Evolutionary conservation across 164 flowering plant genomes (phyloP).

Genomic region (Nelumbo lutea): DNA sequence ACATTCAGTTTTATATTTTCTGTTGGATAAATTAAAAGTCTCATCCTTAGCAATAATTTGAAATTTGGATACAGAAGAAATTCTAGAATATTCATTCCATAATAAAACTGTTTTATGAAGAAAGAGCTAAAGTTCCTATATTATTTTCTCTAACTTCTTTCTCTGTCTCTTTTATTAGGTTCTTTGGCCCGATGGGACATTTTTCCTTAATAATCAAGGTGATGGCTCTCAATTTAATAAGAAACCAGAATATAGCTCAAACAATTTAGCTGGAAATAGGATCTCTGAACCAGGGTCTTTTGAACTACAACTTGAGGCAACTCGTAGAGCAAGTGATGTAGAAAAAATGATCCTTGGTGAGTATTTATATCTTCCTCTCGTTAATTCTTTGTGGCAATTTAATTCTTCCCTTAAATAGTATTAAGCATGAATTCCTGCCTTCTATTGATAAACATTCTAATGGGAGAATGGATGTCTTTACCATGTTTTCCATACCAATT

Average conservation of each 20-base stretch:
- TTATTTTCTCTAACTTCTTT: not conserved
- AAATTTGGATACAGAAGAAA: not conserved
- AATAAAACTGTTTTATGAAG: not conserved
- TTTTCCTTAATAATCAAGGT: slow-evolving; percentile 43
- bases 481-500: not conserved
- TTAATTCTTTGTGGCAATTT: not conserved
- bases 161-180: slow-evolving; percentile 35
- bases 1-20: no score
- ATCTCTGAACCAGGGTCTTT: slow-evolving; percentile 49
- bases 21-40: no score
- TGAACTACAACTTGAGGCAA: slow-evolving; percentile 86
- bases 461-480: no score
- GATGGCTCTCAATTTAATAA: slow-evolving; percentile 17
- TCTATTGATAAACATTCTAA: no score
- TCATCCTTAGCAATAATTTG: no score
- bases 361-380: slow-evolving; percentile 12
- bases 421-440: no score
- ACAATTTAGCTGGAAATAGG: slow-evolving; percentile 26
- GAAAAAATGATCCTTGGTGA: slow-evolving; percentile 82
- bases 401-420: no score
- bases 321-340: slow-evolving; percentile 87
- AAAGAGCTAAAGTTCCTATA: not conserved
- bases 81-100: not conserved
- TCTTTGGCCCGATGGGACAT: slow-evolving; percentile 90
- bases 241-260: slow-evolving; percentile 21